A percentile compares a stretch with the other conserved stretches of the same genome.
phyloP scores from a whole-genome alignment of 1,139 yeast species.

The Arxiozyma bovina region DNA sequence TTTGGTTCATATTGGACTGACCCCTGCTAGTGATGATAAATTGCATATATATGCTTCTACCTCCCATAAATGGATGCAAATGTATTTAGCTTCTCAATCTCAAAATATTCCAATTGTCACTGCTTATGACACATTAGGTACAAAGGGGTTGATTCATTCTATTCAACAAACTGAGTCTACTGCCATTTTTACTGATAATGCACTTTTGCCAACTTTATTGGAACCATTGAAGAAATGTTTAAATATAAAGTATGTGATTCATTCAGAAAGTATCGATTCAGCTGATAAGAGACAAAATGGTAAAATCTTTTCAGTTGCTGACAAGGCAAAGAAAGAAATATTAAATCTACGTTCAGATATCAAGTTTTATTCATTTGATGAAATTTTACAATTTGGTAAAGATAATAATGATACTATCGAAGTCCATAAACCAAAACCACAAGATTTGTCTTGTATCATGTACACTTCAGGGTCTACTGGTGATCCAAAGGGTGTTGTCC shows the following conservation, averaged over 20 bases:
- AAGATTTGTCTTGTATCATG: constrained; percentile 85
- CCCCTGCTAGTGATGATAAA: constrained; percentile 52
- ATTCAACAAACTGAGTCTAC: constrained; percentile 69
- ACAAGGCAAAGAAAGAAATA: constrained; percentile 48
- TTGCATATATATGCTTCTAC: constrained; percentile 82
- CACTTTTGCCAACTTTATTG: constrained; percentile 53
- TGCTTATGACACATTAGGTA: constrained; percentile 95
- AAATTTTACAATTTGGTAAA: constrained; percentile 57
- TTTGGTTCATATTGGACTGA: constrained; percentile 60
- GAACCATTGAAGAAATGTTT: constrained; percentile 63
- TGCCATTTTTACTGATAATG: constrained; percentile 77
- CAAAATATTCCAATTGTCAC: constrained; percentile 86
- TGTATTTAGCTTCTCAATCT: constrained; percentile 66
- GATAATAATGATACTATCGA: constrained; percentile 33
- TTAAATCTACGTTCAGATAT: constrained; percentile 64
- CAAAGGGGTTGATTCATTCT: constrained; percentile 81
- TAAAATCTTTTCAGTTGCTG: constrained; percentile 46
- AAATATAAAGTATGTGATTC: constrained; percentile 58
- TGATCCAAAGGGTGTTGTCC: constrained; percentile 91
- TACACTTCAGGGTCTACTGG: constrained; percentile 99
- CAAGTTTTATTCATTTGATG: constrained; percentile 54
- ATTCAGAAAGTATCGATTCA: constrained; percentile 53
- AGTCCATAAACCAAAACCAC: constrained; percentile 49
- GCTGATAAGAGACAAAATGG: constrained; percentile 60
- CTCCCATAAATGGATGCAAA: constrained; percentile 83